phyloP scores from a whole-genome alignment of 2,329 filamentous ascomycete genomes.

The Paraconiothyrium brasiliense region DNA sequence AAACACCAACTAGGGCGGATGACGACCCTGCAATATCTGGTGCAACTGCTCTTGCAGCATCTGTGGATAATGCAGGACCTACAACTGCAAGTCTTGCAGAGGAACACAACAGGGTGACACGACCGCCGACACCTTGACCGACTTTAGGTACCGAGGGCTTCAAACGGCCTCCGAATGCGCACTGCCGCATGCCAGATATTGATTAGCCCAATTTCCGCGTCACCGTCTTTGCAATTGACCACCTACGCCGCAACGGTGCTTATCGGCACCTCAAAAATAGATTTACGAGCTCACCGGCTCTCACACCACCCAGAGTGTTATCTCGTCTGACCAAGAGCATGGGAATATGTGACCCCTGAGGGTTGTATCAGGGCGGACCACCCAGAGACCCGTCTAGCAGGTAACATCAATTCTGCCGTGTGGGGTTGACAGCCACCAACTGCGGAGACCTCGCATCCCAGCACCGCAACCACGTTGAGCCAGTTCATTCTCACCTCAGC shows the following conservation, averaged over 20 bases:
- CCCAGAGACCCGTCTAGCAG: slow-evolving; percentile 29
- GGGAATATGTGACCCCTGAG: slow-evolving; percentile 23
- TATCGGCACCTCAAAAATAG: slow-evolving; percentile 26
- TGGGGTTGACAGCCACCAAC: slow-evolving; percentile 27
- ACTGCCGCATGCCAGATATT: slow-evolving; percentile 20
- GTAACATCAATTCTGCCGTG: slow-evolving; percentile 33
- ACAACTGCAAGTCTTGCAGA: slow-evolving; percentile 30
- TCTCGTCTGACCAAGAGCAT: slow-evolving; percentile 23
- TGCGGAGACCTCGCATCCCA: slow-evolving; percentile 21
- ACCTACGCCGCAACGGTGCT: slow-evolving; percentile 30
- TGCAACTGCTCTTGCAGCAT: slow-evolving; percentile 24
- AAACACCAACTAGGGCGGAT: slow-evolving; percentile 28
- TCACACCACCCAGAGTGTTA: slow-evolving; percentile 15
- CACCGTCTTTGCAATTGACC: slow-evolving; percentile 8
- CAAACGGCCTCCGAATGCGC: slow-evolving; percentile 18
- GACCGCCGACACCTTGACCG: slow-evolving; percentile 32
- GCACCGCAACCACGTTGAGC: slow-evolving; percentile 15
- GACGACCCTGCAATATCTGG: slow-evolving; percentile 25
- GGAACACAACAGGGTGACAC: slow-evolving; percentile 36
- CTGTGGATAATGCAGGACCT: slow-evolving; percentile 12
- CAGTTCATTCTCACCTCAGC: slow-evolving; percentile 25
- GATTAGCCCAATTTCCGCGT: slow-evolving; percentile 17
- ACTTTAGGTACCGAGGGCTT: neutral
- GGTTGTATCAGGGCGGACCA: slow-evolving; percentile 23
- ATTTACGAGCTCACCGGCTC: slow-evolving; percentile 16